Evolutionary conservation across 768 basidiomycete species (phyloP), one percentile per base, ranked within the genome.

Genomic region (Phaffia tasmanica): DNA sequence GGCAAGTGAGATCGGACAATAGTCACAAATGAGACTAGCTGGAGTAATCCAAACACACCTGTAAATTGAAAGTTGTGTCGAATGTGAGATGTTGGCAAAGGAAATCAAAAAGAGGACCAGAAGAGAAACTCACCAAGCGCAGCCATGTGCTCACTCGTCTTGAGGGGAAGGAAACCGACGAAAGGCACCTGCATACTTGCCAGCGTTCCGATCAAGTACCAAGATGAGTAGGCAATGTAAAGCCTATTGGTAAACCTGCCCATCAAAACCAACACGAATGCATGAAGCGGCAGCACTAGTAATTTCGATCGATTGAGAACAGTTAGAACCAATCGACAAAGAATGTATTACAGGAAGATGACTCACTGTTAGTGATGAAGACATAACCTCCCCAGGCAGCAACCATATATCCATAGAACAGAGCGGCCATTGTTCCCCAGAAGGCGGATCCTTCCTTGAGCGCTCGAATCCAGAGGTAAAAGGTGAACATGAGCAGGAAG

Each of bases 321-420:
- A 1, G 32, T 11, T 21, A 16, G 23, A 1, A 19, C 1, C 23
- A 14, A 4, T 11, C 35, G 19, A 32, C 19, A 32, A 21, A 32
- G 9, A 7, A 30, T 53, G 21, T n/a, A n/a, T 7, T 6, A 9
- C 53, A 14, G 21, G 21, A 47, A 16, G 30, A 47, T 2, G 16
- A 7, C 74, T 70, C 66, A 76, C 75, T 99, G 81, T 99, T 99
- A 56, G 95, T 99, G 77, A 99, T 99, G 82, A 99, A 99, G 0
- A 88, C 95, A 78, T 98, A 99, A 71, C 92, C 91, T 87, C 94
- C 95, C 95, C 95, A 99, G 35, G 95, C 95, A 62, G 95, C 94
- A n/a, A 99, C 95, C 95, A 99, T 99, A 82, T 98, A 99, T 72
- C 97, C 98, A 79, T 99, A 99, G 79, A 98, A 98, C 3, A 98